Percentiles rank a stretch among this genome's conserved stretches.
These are phyloP conservation scores for Penicillium freii DNA, from an alignment of 2,329 filamentous ascomycete species.

Conservation along the genomic window DNA sequence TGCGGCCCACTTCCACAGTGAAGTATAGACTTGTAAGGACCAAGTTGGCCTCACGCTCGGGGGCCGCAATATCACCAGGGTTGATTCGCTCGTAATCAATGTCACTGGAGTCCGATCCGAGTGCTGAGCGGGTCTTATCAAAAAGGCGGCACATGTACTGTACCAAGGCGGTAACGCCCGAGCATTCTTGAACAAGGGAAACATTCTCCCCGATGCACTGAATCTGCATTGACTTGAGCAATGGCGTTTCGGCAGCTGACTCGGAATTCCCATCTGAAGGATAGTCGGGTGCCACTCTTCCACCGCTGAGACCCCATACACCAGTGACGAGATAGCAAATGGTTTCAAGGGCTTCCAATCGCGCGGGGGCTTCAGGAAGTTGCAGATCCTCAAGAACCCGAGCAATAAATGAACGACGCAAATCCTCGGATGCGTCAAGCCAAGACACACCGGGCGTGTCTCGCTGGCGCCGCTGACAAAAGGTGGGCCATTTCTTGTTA, in stretches of 20 bases:
- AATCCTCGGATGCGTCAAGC: slow-evolving; percentile 61
- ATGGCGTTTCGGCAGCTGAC: slow-evolving; percentile 42
- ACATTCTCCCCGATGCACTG: slow-evolving; percentile 48
- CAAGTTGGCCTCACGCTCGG: slow-evolving; percentile 43
- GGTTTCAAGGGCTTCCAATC: slow-evolving; percentile 48
- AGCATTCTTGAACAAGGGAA: slow-evolving; percentile 37
- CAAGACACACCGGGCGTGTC: slow-evolving; percentile 55
- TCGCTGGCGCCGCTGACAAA: slow-evolving; percentile 39
- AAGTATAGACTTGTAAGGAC: slow-evolving; percentile 46
- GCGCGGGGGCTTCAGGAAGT: slow-evolving; percentile 39
- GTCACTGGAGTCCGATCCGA: slow-evolving; percentile 25
- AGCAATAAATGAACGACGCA: slow-evolving; percentile 42
- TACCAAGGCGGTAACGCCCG: slow-evolving; percentile 38
- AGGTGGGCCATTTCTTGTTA: slow-evolving; percentile 68
- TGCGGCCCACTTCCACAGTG: slow-evolving; percentile 42
- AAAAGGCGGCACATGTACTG: slow-evolving; percentile 40
- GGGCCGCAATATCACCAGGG: slow-evolving; percentile 36
- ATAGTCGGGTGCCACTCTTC: slow-evolving; percentile 37
- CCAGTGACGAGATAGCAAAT: slow-evolving; percentile 61
- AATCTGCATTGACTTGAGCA: slow-evolving; percentile 50
- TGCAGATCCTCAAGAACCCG: slow-evolving; percentile 39
- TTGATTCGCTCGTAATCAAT: slow-evolving; percentile 33
- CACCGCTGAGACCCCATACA: slow-evolving; percentile 67
- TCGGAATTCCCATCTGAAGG: slow-evolving; percentile 35
- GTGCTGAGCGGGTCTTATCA: slow-evolving; percentile 35